Base-by-base conservation (phyloP, 2,329 filamentous ascomycete genomes). In the Penicillium verrucosum region DNA sequence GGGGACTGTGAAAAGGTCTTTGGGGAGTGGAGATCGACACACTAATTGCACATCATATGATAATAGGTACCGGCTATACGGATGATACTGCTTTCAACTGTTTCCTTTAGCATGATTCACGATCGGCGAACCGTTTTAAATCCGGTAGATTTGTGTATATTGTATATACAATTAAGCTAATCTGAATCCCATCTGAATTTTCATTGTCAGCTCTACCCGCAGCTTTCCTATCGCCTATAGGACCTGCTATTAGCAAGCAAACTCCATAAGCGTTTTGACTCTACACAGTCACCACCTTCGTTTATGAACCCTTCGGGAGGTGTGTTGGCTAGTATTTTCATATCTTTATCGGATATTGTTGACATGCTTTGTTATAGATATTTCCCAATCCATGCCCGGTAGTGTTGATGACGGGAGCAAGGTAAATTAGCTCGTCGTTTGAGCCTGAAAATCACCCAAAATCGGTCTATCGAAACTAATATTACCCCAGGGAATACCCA, bases 401-500 rank as follows among this genome's bases (percentile, higher is more conserved):
- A 7, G 5, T 34, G 14, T 34, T 5, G 32, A 34, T 34, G 14
- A 6, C 3, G 9, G 18, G 27, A 11, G 9, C 37, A 7, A 40
- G n/a, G 37, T 38, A 18, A 14, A 56, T 52, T 56, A 41, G 37
- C 48, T 41, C 36, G 16, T 32, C 43, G 16, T 56, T 56, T 46
- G 54, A 36, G 54, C 54, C 54, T 56, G 54, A 56, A 56, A 56
- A 56, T 52, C 48, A 56, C 54, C 54, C 54, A 56, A 56, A 56
- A 56, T 52, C 48, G 12, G 42, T 21, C 25, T 16, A 14, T 21
- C 53, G 29, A 18, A 27, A 45, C 23, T 30, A 8, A 3, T 32
- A 10, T 25, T 29, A 16, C 21, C 29, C 38, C 21, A 9, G 12
- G 11, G 16, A 30, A 51, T 18, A 38, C 21, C 16, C 29, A 51